Percentiles rank a stretch among this genome's conserved stretches.
These are phyloP conservation scores for Cercophora scortea DNA, from an alignment of 495 filamentous ascomycete species.

Conservation along the genomic window DNA sequence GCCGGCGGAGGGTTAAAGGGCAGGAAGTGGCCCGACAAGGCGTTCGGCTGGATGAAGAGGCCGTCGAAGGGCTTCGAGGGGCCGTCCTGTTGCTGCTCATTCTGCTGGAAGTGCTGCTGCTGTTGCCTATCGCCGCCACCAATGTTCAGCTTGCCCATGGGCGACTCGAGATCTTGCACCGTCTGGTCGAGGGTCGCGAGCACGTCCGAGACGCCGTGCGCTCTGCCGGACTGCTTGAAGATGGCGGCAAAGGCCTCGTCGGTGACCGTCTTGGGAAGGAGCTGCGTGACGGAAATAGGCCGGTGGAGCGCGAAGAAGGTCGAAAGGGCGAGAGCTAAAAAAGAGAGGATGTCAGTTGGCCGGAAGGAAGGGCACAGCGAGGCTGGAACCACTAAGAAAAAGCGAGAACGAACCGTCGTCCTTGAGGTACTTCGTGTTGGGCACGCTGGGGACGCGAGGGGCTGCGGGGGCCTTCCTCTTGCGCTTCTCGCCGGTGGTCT, in stretches of 20 bases:
- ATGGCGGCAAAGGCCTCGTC: constrained; percentile 71
- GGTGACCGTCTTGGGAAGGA: constrained; percentile 64
- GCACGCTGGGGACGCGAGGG: constrained; percentile 65
- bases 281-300: constrained; percentile 79
- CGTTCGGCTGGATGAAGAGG: constrained; percentile 35
- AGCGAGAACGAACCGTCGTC: constrained; percentile 53
- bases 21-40: constrained; percentile 51
- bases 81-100: constrained; percentile 22
- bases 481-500: constrained; percentile 33
- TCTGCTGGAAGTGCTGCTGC: constrained; percentile 11
- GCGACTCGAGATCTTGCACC: constrained; percentile 62
- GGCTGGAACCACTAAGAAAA: not conserved
- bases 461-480: constrained; percentile 30
- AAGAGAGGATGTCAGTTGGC: not conserved
- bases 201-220: constrained; percentile 52
- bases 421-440: constrained; percentile 71
- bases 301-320: constrained; percentile 95
- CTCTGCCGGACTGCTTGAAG: constrained; percentile 48
- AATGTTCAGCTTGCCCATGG: constrained; percentile 32
- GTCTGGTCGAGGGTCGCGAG: constrained; percentile 70
- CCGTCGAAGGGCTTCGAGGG: constrained; percentile 37
- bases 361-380: not conserved
- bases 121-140: constrained; percentile 10
- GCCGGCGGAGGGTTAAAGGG: constrained; percentile 75
- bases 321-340: constrained; percentile 71